Evolutionary conservation across 192 early-diverging fungal genomes (phyloP).

Genomic region (Coemansia sp.): DNA sequence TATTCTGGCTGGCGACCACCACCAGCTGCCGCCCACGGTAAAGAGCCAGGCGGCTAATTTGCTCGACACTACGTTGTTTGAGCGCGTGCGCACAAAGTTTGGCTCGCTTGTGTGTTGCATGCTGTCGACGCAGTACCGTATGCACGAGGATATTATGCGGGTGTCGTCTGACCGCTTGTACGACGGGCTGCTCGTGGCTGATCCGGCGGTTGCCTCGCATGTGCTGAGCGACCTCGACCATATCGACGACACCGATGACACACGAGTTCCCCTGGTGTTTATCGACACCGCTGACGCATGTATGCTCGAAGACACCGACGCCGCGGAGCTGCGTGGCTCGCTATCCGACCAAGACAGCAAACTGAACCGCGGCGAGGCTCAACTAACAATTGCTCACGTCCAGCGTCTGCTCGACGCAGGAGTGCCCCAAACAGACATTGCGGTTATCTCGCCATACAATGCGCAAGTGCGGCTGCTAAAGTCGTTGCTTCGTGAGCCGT

Average conservation of each 20-base stretch:
- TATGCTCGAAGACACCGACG: constrained; percentile 44
- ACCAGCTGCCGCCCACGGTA: constrained; percentile 86
- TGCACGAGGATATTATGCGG: constrained; percentile 78
- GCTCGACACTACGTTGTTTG: constrained; percentile 71
- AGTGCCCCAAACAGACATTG: constrained; percentile 64
- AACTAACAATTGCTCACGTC: constrained; percentile 64
- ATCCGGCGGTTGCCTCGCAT: constrained; percentile 63
- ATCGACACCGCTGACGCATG: constrained; percentile 67
- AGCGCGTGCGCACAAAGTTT: constrained; percentile 65
- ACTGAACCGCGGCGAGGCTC: constrained; percentile 76
- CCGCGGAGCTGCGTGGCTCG: not conserved
- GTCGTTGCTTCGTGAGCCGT: constrained; percentile 54
- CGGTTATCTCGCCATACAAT: constrained; percentile 85
- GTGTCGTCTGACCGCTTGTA: constrained; percentile 75
- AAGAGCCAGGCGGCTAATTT: not conserved
- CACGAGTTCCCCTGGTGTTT: constrained; percentile 60
- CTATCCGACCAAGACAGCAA: constrained; percentile 59
- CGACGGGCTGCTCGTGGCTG: constrained; percentile 63
- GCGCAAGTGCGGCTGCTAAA: constrained; percentile 68
- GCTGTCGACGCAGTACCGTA: constrained; percentile 84
- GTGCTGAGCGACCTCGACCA: constrained; percentile 64
- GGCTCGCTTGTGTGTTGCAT: constrained; percentile 64
- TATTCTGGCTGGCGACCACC: constrained; percentile 86
- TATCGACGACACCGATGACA: constrained; percentile 63
- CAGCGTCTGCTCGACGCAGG: constrained; percentile 63